Conservation (phyloP, 106 monocot species). For the Acorus calamus region DNA sequence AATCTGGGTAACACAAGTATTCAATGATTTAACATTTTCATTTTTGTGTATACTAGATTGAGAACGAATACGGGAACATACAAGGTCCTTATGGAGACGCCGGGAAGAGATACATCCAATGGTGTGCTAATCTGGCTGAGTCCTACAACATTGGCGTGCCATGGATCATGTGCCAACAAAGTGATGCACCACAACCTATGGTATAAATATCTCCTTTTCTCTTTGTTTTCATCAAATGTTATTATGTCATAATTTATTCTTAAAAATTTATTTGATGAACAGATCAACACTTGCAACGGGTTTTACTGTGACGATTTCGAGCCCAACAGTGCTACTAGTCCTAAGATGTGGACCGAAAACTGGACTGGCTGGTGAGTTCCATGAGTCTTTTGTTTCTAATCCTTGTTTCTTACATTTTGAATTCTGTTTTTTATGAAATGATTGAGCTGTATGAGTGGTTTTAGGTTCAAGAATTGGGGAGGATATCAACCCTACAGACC, state of each 20-base stretch:
- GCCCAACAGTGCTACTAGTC: conserved; percentile 16
- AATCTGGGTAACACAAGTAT: too few species aligned
- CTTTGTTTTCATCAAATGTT: neutral
- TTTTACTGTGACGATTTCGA: too few species aligned
- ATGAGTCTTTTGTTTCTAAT: neutral
- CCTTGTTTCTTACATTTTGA: neutral
- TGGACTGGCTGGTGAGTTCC: conserved; percentile 33
- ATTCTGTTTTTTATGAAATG: neutral
- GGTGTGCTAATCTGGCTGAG: conserved; percentile 28
- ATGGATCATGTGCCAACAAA: conserved; percentile 40
- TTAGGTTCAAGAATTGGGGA: conserved; percentile 58
- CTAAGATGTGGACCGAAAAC: conserved; percentile 30
- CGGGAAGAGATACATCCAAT: conserved; percentile 23
- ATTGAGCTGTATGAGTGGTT: neutral
- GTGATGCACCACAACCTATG: conserved; percentile 35
- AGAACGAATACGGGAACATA: conserved; percentile 31
- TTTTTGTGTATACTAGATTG: conserved; percentile 27
- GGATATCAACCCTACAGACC: conserved; percentile 42
- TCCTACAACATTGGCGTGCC: conserved; percentile 19
- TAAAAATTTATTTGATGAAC: neutral
- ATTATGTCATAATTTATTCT: neutral
- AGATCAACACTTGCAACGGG: conserved; percentile 43
- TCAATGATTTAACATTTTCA: too few species aligned
- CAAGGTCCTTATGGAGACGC: conserved; percentile 19
- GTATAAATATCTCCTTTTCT: conserved; percentile 1